Evolutionary conservation across 768 basidiomycete genomes (phyloP).

Genomic region (Pulveroboletus frians): DNA sequence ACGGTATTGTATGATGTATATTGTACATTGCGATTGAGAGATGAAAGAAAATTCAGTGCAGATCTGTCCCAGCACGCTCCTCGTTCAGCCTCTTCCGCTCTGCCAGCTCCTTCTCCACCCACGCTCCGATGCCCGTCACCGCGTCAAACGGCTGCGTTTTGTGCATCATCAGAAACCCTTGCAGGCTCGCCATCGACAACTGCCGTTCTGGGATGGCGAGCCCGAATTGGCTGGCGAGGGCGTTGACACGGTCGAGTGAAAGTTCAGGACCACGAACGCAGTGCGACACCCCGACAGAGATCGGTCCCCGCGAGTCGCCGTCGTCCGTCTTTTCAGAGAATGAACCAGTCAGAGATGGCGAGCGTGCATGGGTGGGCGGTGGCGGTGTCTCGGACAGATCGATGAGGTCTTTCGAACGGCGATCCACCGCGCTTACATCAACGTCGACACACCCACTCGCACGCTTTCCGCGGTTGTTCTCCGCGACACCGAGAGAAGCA

Average conservation of each 20-base stretch:
- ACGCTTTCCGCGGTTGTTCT: neutral
- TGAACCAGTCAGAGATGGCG: neutral
- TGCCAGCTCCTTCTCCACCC: constrained; percentile 45
- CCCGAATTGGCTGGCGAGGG: constrained; percentile 55
- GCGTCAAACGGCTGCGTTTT: constrained; percentile 58
- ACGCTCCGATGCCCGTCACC: constrained; percentile 38
- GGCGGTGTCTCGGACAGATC: constrained; percentile 10
- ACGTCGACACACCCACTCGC: neutral
- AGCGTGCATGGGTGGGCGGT: neutral
- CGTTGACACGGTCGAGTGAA: constrained; percentile 33
- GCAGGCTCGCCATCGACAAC: constrained; percentile 40
- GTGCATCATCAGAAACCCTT: constrained; percentile 65
- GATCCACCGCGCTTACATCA: neutral
- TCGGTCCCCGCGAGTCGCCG: neutral
- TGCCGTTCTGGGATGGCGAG: constrained; percentile 44
- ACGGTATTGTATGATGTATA: neutral
- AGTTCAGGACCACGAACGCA: constrained; percentile 37
- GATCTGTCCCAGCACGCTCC: too few relatives aligned
- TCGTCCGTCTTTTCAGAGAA: constrained; percentile 18
- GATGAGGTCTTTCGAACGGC: constrained; percentile 10
- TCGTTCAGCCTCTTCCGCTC: neutral
- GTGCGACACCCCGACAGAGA: constrained; percentile 24
- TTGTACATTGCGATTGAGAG: neutral
- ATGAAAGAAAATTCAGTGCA: neutral
- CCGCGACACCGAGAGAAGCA: neutral